Evolutionary conservation across 2,329 filamentous ascomycete genomes (phyloP).

Genomic region (Chrysoporthe cubensis): DNA sequence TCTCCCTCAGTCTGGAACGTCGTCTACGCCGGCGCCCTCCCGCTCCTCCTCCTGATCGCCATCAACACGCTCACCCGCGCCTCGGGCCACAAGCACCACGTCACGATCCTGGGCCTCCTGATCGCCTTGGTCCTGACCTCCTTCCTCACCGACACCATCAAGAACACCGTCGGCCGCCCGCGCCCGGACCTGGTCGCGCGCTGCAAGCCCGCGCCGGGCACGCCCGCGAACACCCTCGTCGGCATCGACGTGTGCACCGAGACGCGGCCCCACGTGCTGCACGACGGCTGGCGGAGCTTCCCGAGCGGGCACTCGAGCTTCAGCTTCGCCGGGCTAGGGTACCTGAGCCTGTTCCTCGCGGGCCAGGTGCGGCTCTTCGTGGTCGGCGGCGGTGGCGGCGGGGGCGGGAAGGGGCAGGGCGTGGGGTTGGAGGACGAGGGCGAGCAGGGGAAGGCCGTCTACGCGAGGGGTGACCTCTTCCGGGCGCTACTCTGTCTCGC

Average conservation of each 20-base stretch:
- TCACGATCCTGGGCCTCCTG: constrained; percentile 78
- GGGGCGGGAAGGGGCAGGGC: constrained; percentile 18
- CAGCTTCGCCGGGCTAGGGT: constrained; percentile 78
- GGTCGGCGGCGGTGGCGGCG: constrained; percentile 36
- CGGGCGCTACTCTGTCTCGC: constrained; percentile 60
- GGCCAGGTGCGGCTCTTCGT: constrained; percentile 66
- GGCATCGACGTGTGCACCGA: constrained; percentile 75
- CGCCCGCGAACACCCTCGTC: constrained; percentile 57
- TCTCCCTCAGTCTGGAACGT: constrained; percentile 66
- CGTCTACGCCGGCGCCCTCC: constrained; percentile 75
- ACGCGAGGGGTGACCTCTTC: constrained; percentile 51
- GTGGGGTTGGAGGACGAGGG: neutral
- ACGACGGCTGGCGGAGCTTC: constrained; percentile 85
- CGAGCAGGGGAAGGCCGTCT: constrained; percentile 31
- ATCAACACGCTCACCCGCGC: constrained; percentile 68
- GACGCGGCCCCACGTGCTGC: constrained; percentile 67
- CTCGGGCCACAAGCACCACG: constrained; percentile 76
- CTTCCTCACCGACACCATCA: constrained; percentile 87
- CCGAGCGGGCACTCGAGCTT: constrained; percentile 82
- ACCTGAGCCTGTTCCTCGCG: constrained; percentile 70
- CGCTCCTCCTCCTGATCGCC: constrained; percentile 66
- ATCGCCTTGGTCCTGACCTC: constrained; percentile 77
- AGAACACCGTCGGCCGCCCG: constrained; percentile 83
- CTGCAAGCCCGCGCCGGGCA: constrained; percentile 69
- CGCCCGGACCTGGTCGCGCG: constrained; percentile 68